A percentile compares a stretch with the other conserved stretches of the same genome.
Conservation (phyloP, 371 early-diverging fungal genomes). For the Mortierella sp. region DNA sequence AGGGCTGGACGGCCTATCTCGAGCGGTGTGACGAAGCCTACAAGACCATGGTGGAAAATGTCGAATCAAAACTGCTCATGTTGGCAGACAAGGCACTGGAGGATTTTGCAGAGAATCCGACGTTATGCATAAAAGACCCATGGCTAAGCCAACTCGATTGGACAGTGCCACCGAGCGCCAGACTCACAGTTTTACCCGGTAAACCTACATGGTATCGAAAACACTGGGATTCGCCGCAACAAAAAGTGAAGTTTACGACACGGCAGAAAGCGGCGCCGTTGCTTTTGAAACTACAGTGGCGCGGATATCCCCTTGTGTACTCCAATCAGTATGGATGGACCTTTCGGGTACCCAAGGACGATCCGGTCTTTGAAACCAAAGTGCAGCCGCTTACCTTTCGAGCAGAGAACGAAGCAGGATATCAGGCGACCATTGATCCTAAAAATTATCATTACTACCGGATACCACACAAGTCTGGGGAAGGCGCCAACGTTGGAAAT, state of each 20-base stretch:
- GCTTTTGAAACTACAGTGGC: constrained; percentile 87
- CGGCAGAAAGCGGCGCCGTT: constrained; percentile 84
- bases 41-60: constrained; percentile 60
- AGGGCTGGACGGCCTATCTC: constrained; percentile 80
- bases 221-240: constrained; percentile 70
- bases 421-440: constrained; percentile 30
- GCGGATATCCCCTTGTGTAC: constrained; percentile 82
- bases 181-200: constrained; percentile 64
- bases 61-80: constrained; percentile 68
- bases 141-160: constrained; percentile 94
- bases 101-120: constrained; percentile 46
- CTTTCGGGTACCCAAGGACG: constrained; percentile 69
- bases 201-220: constrained; percentile 91
- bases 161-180: constrained; percentile 65
- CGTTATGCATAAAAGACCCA: constrained; percentile 64
- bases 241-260: constrained; percentile 71
- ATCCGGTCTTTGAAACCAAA: constrained; percentile 31
- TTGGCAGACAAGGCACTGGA: constrained; percentile 78
- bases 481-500: constrained; percentile 83
- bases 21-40: constrained; percentile 67
- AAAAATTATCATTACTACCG: constrained; percentile 68
- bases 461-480: constrained; percentile 92
- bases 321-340: constrained; percentile 82
- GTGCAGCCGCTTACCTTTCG: constrained; percentile 32
- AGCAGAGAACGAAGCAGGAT: constrained; percentile 19